A percentile compares a stretch with the other conserved stretches of the same genome.
Evolutionary conservation across 257 asterid genomes (phyloP).

Genomic region (Jacaranda mimosifolia): DNA sequence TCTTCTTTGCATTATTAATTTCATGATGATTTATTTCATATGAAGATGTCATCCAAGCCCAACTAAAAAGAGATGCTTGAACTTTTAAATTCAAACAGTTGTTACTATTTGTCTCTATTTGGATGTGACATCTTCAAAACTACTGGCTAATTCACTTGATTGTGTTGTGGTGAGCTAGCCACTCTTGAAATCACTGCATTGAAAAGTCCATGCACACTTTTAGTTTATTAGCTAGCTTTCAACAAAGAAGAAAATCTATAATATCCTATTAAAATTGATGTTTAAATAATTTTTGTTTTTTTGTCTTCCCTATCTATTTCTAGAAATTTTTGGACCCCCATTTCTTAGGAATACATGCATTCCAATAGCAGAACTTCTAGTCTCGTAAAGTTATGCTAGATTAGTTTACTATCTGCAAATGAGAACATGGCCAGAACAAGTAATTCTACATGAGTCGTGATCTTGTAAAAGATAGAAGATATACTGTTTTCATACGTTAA

Average conservation of each 20-base stretch:
- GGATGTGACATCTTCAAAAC: conserved; percentile 93
- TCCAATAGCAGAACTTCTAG: background rate
- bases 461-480: background rate
- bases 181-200: conserved; percentile 31
- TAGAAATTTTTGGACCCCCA: background rate
- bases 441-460: no score
- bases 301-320: conserved; percentile 1
- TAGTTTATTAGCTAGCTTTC: background rate
- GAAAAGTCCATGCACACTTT: background rate
- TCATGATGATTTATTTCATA: conserved; percentile 31
- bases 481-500: background rate
- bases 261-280: background rate
- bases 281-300: background rate
- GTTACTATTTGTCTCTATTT: conserved; percentile 84
- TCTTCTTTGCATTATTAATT: conserved; percentile 20
- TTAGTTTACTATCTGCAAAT: background rate
- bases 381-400: conserved; percentile 2
- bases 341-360: conserved; percentile 22
- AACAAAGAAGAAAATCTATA: conserved; percentile 21
- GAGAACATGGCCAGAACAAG: background rate
- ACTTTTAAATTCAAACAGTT: conserved; percentile 89
- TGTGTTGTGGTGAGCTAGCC: conserved; percentile 81
- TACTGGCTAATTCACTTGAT: conserved; percentile 97
- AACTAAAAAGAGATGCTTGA: conserved; percentile 83
- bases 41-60: conserved; percentile 81